Evolutionary conservation across 2,329 filamentous ascomycete genomes (phyloP), one percentile per base, ranked within the genome.

Genomic region (Paecilomyces sp.): DNA sequence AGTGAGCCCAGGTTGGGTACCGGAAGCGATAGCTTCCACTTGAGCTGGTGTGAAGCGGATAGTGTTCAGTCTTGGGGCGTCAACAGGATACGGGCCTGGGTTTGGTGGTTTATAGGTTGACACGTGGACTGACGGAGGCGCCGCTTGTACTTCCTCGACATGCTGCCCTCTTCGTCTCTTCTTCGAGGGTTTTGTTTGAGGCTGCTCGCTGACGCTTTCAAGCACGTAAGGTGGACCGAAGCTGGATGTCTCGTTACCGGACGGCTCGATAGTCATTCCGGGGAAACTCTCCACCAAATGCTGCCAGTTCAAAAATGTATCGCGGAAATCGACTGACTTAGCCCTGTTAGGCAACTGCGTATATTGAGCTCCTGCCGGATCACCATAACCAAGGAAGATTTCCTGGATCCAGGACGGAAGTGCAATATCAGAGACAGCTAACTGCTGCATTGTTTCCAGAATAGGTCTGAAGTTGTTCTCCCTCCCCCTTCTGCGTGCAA

Each of bases 401-500:
- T 97, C 94, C 68, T 96, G 91, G 52, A 99, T 81, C 94, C 94
- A 99, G 1, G 88, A 85, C 13, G 94, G 92, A 58, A 97, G 81
- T 6, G 90, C 89, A 22, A 93, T 87, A 66, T 96, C 90, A 0
- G 92, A 92, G 34, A 96, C 80, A 1, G 91, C 89, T 31, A 99
- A 83, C 64, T 86, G 90, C 69, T 89, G 90, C 70, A 99, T 95
- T 1, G 92, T 96, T 68, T 97, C 90, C 36, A 99, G 81, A 9
- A 99, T 88, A 9, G 92, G 87, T 70, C 91, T 95, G 81, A 99
- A 99, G 74, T 99, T 99, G 77, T 99, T 99, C 75, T 99, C 94
- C 61, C 92, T 83, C 30, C 90, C 88, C 71, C 86, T 88, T 66
- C 94, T 85, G 60, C 94, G 88, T 57, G 96, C 83, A 58, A 99